Conservation (phyloP, 1,139 yeast species). For the Yamadazyma aaseri region DNA sequence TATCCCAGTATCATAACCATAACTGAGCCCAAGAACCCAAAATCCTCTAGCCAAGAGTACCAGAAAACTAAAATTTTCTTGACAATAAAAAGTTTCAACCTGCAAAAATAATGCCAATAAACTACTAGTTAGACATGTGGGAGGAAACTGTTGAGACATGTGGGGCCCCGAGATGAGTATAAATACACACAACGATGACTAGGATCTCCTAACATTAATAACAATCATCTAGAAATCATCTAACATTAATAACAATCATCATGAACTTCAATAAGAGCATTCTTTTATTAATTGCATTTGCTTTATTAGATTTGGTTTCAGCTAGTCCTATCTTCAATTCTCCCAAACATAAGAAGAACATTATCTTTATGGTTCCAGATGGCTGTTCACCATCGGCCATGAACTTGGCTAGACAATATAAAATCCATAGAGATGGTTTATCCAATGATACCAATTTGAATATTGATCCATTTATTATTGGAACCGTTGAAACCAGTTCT, state of each 20-base stretch:
- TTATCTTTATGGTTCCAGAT: slow-evolving; percentile 83
- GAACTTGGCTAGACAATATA: slow-evolving; percentile 68
- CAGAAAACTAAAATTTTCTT: not conserved
- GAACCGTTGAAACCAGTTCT: slow-evolving; percentile 76
- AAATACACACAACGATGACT: no score
- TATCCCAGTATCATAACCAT: no score
- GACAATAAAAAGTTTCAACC: not conserved
- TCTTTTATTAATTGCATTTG: slow-evolving; percentile 11
- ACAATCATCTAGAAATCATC: no score
- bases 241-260: no score
- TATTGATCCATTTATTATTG: slow-evolving; percentile 67
- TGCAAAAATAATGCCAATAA: no score
- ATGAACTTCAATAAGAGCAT: slow-evolving; percentile 11
- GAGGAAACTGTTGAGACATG: not conserved
- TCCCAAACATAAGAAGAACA: slow-evolving; percentile 34
- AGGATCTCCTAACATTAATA: no score
- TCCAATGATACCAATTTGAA: slow-evolving; percentile 48
- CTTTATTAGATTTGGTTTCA: slow-evolving; percentile 10
- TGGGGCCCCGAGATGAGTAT: not conserved
- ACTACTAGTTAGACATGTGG: no score
- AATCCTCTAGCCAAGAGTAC: not conserved
- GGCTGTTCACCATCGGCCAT: slow-evolving; percentile 90
- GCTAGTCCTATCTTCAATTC: slow-evolving; percentile 6
- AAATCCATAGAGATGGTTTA: slow-evolving; percentile 54
- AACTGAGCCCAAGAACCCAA: no score